These are phyloP conservation scores for Polyporus arcularius DNA, from an alignment of 768 basidiomycete genomes.

Conservation along the genomic window DNA sequence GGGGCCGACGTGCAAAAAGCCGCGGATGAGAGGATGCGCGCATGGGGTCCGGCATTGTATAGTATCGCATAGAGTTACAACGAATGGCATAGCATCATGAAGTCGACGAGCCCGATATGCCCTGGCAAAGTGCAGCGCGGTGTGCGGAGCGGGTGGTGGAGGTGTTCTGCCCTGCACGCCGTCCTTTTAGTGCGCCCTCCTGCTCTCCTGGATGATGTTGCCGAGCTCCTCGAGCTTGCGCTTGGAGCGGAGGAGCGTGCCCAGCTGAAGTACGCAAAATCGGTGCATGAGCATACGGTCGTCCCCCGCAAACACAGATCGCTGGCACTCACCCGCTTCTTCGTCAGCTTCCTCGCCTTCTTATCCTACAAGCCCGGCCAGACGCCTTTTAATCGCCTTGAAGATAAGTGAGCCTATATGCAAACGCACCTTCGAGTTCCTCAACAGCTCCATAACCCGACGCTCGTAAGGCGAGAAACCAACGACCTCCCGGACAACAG, in stretches of 20 bases:
- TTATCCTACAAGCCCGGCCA: slow-evolving; percentile 67
- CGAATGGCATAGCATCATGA: slow-evolving; percentile 27
- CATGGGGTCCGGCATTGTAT: slow-evolving; percentile 17
- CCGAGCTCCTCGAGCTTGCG: slow-evolving; percentile 97
- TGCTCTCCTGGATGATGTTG: slow-evolving; percentile 90
- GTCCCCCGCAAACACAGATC: background rate
- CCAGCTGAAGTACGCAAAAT: slow-evolving; percentile 58
- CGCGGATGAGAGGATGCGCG: slow-evolving; percentile 1
- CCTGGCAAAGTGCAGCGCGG: slow-evolving; percentile 13
- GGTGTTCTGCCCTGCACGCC: slow-evolving; percentile 8
- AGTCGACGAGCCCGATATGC: slow-evolving; percentile 16
- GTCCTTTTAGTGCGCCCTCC: slow-evolving; percentile 57
- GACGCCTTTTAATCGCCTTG: slow-evolving; percentile 6
- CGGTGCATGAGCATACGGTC: background rate
- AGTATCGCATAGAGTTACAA: slow-evolving; percentile 27
- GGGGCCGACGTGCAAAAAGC: background rate
- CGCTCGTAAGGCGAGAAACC: slow-evolving; percentile 98
- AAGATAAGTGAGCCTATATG: slow-evolving; percentile 11
- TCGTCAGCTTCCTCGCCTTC: slow-evolving; percentile 98
- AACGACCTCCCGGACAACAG: slow-evolving; percentile 93
- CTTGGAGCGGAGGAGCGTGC: slow-evolving; percentile 97
- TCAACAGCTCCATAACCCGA: slow-evolving; percentile 95
- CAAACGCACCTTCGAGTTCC: slow-evolving; percentile 87
- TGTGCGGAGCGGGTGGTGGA: slow-evolving; percentile 8
- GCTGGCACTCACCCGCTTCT: slow-evolving; percentile 84